Conservation (phyloP, 352 stramenopile genomes). For the Thalassiosira exigua region DNA sequence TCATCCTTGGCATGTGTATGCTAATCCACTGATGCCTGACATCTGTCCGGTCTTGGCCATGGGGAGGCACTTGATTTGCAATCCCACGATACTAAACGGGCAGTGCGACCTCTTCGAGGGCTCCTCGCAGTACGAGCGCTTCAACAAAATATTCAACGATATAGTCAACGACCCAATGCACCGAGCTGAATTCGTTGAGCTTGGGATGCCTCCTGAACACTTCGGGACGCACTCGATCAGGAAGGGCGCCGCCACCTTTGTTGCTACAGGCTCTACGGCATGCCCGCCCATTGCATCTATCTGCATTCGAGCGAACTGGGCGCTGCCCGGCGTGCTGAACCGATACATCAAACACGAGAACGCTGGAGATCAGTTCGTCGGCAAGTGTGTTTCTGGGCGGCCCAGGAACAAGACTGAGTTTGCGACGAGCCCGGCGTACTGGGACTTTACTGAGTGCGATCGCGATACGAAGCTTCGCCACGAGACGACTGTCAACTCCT, state of each 20-base stretch:
- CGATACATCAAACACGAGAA: constrained; percentile 40
- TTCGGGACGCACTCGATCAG: constrained; percentile 42
- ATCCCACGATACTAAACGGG: constrained; percentile 10
- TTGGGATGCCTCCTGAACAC: constrained; percentile 26
- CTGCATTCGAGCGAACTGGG: constrained; percentile 39
- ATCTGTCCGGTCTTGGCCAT: no score
- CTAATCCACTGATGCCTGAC: constrained; percentile 7
- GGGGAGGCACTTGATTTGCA: constrained; percentile 8
- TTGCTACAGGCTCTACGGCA: constrained; percentile 13
- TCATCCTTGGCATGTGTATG: constrained; percentile 48
- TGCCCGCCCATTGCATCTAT: constrained; percentile 41
- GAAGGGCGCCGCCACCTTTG: constrained; percentile 34
- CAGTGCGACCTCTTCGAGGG: constrained; percentile 34
- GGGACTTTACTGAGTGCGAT: constrained; percentile 27
- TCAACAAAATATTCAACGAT: constrained; percentile 18
- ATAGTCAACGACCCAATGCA: background rate
- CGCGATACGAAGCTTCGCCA: no score
- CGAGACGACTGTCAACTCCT: no score
- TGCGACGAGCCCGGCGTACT: constrained; percentile 30
- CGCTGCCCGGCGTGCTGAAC: constrained; percentile 40
- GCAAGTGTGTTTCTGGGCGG: constrained; percentile 19
- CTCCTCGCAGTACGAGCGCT: constrained; percentile 22
- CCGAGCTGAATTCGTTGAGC: background rate
- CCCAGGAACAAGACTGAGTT: constrained; percentile 13
- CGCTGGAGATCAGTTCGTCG: constrained; percentile 46